Percentiles rank a stretch among this genome's conserved stretches.
phyloP scores from a whole-genome alignment of 441 rosid species.

The Croton setiger region DNA sequence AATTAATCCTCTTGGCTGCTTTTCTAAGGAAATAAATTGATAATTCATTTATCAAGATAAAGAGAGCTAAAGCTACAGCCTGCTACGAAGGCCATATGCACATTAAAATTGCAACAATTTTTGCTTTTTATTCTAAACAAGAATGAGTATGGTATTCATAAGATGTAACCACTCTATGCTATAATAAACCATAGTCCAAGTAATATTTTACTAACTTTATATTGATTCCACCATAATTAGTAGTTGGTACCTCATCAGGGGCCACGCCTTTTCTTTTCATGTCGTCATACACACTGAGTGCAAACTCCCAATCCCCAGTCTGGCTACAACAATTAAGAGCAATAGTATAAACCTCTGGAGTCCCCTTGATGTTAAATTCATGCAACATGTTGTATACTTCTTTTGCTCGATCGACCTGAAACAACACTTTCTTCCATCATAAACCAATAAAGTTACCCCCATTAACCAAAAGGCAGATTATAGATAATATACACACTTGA shows the following conservation, averaged over 20 bases:
- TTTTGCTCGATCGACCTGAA: conserved; percentile 69
- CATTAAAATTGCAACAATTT: background rate
- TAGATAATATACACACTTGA: conserved; percentile 49
- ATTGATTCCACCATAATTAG: background rate
- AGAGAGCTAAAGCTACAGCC: background rate
- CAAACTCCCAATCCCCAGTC: conserved; percentile 89
- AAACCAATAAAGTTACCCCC: conserved; percentile 11
- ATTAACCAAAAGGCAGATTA: conserved; percentile 12
- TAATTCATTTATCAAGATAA: background rate
- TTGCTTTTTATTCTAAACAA: background rate
- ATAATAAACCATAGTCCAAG: conserved; percentile 2
- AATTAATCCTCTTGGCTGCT: background rate
- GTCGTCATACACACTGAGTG: conserved; percentile 59
- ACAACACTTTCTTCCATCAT: conserved; percentile 25
- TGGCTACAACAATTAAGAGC: conserved; percentile 74
- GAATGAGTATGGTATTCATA: background rate
- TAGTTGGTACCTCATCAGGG: conserved; percentile 72
- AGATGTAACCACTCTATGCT: background rate
- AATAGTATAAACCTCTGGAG: conserved; percentile 91
- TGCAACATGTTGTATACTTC: conserved; percentile 80
- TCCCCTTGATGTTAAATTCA: conserved; percentile 68
- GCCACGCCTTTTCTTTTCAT: conserved; percentile 66
- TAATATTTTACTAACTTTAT: background rate
- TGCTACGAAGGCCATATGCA: background rate
- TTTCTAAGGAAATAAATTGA: background rate